A percentile compares a stretch with the other conserved stretches of the same genome.
Conservation (phyloP, 2,329 filamentous ascomycete species). For the Hysterium pulicare region DNA sequence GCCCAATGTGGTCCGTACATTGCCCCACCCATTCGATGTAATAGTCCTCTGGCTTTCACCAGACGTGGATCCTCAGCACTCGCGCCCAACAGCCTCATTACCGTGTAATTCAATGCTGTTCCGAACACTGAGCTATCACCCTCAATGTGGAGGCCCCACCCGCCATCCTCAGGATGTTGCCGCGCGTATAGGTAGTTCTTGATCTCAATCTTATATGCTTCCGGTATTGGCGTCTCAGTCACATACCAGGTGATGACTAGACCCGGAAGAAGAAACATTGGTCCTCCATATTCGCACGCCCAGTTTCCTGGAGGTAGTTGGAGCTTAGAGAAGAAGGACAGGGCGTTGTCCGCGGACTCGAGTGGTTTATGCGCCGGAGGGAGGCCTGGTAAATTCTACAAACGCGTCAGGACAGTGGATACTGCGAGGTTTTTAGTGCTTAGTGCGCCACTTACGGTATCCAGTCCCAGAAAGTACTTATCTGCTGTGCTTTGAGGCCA, state of each 20-base stretch:
- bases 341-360: constrained; percentile 75
- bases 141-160: constrained; percentile 95
- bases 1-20: constrained; percentile 85
- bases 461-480: constrained; percentile 79
- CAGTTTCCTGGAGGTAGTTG: constrained; percentile 89
- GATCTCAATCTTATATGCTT: constrained; percentile 79
- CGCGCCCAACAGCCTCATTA: constrained; percentile 76
- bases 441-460: constrained; percentile 63
- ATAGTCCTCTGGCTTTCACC: constrained; percentile 74
- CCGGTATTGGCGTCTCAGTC: constrained; percentile 81
- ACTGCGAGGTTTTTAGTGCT: too few species aligned
- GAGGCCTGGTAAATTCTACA: constrained; percentile 70
- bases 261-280: constrained; percentile 90
- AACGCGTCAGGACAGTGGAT: too few species aligned
- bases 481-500: constrained; percentile 92
- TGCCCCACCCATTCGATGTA: constrained; percentile 85
- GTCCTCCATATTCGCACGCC: constrained; percentile 96
- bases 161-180: constrained; percentile 83
- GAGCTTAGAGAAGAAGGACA: constrained; percentile 84
- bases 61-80: constrained; percentile 79
- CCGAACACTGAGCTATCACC: constrained; percentile 90
- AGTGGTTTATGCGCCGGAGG: constrained; percentile 68
- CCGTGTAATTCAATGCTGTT: constrained; percentile 81
- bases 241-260: constrained; percentile 83
- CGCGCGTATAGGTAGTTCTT: constrained; percentile 87